Evolutionary conservation across 2,329 filamentous ascomycete species (phyloP), one percentile per base, ranked within the genome.

Genomic region (Cytospora paraplurivora): DNA sequence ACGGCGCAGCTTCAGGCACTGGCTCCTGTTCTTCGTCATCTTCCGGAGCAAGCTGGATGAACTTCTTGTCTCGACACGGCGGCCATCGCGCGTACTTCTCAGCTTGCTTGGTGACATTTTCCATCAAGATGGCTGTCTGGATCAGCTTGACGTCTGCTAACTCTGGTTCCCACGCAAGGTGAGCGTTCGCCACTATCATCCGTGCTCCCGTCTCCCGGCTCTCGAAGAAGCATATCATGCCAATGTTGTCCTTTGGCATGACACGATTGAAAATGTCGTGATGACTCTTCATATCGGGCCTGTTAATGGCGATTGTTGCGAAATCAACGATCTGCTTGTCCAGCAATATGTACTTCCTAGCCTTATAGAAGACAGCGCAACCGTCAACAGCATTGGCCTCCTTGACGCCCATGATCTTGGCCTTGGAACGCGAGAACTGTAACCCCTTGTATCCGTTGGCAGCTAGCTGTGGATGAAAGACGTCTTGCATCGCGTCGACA

Each of bases 161-260:
- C 4, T 85, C 88, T 1, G 92, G 92, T 71, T 99, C 93, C 95
- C 95, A 99, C 71, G 92, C 96, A 59, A 98, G 82, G 80, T 99
- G 95, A 6, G 92, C 91, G 73, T 98, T 98, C 69, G 92, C 92
- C 41, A 98, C 88, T 67, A 99, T 96, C 72, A 98, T 80, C 62
- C 95, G 88, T 15, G 92, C 88, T n/a, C 95, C 95, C 0, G 94
- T 97, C 66, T 86, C 80, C 44, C 94, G 87, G 71, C 96, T 97
- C 76, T 99, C 95, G 67, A 99, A 86, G 80, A 98, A 96, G 62
- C 90, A 88, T 55, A 97, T 86, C 55, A 97, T 89, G 17, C 91
- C 95, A 75, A 99, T 97, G 74, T 98, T 94, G 81, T 99, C 95
- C 78, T 95, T 92, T 66, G 94, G 93, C 95, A 97, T 98, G 66